phyloP scores from a whole-genome alignment of 163 green algal species.

The Scenedesmus sp. region DNA sequence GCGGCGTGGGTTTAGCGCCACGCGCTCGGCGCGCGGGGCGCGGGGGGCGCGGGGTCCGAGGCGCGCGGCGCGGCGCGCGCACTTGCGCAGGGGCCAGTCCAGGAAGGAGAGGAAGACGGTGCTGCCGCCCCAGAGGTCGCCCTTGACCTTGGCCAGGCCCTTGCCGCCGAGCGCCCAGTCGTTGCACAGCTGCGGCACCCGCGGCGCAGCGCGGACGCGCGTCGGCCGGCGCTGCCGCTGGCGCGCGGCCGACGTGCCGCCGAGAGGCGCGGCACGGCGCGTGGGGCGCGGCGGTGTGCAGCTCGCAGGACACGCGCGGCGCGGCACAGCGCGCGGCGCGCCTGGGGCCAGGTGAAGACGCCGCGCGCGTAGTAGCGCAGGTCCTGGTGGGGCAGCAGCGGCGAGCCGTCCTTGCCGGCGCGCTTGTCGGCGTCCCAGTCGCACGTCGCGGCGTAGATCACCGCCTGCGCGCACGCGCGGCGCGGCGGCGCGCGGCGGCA shows the following conservation, averaged over 20 bases:
- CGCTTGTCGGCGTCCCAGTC: constrained; percentile 45
- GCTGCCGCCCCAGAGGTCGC: constrained; percentile 36
- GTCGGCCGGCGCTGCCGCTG: no score
- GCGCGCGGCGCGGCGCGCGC: no score
- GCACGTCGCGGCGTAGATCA: constrained; percentile 50
- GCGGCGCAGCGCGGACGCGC: no score
- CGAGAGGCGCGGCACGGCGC: no score
- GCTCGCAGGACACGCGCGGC: no score
- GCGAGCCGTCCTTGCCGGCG: constrained; percentile 25
- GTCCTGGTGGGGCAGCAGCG: constrained; percentile 30
- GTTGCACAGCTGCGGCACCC: constrained; percentile 37
- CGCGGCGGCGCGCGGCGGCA: no score
- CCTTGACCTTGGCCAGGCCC: constrained; percentile 37
- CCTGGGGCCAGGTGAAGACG: constrained; percentile 62
- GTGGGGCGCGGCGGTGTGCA: no score
- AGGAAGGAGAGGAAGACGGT: constrained; percentile 52
- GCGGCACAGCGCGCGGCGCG: no score
- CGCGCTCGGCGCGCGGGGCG: no score
- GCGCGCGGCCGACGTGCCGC: no score
- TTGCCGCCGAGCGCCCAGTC: constrained; percentile 47
- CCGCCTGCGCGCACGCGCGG: constrained; percentile 20
- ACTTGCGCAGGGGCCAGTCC: constrained; percentile 64
- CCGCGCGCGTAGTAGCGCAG: constrained; percentile 70
- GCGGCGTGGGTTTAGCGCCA: no score
- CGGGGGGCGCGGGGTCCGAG: no score